A percentile compares a stretch with the other conserved stretches of the same genome.
Evolutionary conservation across 352 stramenopile species (phyloP).

Genomic region (Elongisporangium undulatum): DNA sequence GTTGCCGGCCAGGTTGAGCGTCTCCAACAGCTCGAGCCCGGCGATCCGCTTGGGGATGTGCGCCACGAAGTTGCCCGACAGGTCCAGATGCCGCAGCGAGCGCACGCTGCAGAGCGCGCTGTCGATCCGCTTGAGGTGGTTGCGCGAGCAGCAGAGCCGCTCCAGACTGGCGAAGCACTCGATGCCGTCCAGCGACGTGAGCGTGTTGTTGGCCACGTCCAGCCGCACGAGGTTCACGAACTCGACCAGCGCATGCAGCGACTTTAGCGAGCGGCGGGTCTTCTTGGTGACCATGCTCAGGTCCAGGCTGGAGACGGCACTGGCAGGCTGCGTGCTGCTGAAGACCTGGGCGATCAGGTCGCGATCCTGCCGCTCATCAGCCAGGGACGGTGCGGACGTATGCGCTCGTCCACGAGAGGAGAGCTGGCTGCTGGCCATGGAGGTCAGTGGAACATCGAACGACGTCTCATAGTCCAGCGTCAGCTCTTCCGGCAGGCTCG

Average conservation of each 20-base stretch:
- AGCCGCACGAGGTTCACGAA: constrained; percentile 50
- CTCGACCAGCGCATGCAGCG: constrained; percentile 33
- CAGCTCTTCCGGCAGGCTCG: neutral
- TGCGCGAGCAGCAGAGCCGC: constrained; percentile 45
- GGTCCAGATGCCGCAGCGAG: constrained; percentile 41
- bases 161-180: constrained; percentile 45
- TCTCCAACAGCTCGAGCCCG: constrained; percentile 42
- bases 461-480: neutral
- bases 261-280: constrained; percentile 55
- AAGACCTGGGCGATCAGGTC: constrained; percentile 38
- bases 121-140: constrained; percentile 65
- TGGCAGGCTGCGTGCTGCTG: constrained; percentile 14
- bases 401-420: neutral
- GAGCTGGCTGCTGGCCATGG: neutral
- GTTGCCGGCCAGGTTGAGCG: constrained; percentile 67
- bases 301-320: constrained; percentile 30
- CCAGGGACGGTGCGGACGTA: neutral
- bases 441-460: neutral
- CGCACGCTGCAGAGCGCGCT: constrained; percentile 38
- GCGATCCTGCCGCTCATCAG: constrained; percentile 8
- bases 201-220: constrained; percentile 60
- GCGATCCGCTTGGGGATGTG: constrained; percentile 62
- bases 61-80: constrained; percentile 79
- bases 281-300: constrained; percentile 46
- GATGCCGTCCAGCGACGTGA: constrained; percentile 50